Conservation (phyloP, 78 protist genomes). For the Pigoraptor vietnamica region DNA sequence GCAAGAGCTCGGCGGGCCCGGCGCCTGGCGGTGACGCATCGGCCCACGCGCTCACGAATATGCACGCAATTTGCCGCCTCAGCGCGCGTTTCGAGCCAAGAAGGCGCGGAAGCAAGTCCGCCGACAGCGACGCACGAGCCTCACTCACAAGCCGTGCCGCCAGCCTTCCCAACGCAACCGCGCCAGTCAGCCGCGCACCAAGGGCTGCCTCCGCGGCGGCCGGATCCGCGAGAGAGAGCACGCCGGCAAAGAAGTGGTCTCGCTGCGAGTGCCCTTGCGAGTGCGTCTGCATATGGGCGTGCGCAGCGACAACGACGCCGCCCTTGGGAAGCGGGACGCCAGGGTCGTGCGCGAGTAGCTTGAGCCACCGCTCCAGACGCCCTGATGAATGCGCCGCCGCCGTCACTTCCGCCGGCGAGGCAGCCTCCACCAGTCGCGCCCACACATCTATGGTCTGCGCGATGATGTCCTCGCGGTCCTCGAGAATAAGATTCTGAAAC, state of each 20-base stretch:
- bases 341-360: background rate
- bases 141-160: too few species aligned
- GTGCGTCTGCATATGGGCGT: background rate
- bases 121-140: background rate
- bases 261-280: background rate
- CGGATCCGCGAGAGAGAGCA: background rate
- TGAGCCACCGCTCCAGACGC: background rate
- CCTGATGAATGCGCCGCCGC: background rate
- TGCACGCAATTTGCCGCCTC: background rate
- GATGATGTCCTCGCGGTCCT: background rate
- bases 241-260: background rate
- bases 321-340: background rate
- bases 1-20: background rate
- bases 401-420: background rate
- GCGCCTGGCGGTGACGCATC: background rate
- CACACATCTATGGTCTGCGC: background rate
- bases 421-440: background rate
- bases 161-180: background rate
- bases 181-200: background rate
- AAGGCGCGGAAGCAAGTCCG: background rate
- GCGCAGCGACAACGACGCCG: background rate
- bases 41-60: background rate
- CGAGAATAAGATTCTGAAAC: background rate
- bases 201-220: background rate
- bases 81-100: background rate